Evolutionary conservation across 495 filamentous ascomycete genomes (phyloP).

Genomic region (Penicillium canescens): DNA sequence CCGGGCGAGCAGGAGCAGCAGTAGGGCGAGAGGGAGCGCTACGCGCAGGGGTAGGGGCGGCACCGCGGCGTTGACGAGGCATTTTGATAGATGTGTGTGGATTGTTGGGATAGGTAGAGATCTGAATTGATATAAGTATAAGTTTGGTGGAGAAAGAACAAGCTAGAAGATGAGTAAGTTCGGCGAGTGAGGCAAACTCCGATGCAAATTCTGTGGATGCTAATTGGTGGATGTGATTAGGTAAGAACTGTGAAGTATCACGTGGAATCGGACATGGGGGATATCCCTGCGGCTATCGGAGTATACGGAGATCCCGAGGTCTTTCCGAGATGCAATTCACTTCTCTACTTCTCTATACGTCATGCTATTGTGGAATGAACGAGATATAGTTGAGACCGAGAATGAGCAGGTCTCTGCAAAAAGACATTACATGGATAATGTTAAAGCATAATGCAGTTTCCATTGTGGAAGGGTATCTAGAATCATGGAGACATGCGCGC

Average conservation of each 20-base stretch:
- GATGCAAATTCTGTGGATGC: conserved; percentile 11
- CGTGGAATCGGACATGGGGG: conserved; percentile 9
- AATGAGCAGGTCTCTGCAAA: not conserved
- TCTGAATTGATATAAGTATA: conserved; percentile 12
- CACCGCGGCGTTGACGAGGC: conserved; percentile 77
- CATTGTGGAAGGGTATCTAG: conserved; percentile 12
- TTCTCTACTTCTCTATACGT: too few species aligned
- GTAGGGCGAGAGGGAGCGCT: conserved; percentile 69
- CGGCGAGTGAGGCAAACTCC: conserved; percentile 27
- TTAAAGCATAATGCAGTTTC: not conserved
- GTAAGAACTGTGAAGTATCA: not conserved
- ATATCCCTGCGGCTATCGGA: not conserved
- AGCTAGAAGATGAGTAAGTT: conserved; percentile 26
- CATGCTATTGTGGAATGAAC: not conserved
- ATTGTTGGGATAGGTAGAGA: conserved; percentile 11
- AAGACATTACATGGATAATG: not conserved
- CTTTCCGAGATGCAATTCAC: too few species aligned
- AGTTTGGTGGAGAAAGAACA: conserved; percentile 24
- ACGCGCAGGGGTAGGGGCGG: conserved; percentile 50
- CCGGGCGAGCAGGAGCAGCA: conserved; percentile 59
- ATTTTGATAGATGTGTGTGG: conserved; percentile 49
- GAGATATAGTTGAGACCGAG: not conserved
- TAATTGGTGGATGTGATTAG: conserved; percentile 20
- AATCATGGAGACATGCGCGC: conserved; percentile 9
- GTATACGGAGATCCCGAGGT: not conserved